These are phyloP conservation scores for Cytospora chrysosperma DNA, from an alignment of 2,329 filamentous ascomycete species.

Conservation along the genomic window DNA sequence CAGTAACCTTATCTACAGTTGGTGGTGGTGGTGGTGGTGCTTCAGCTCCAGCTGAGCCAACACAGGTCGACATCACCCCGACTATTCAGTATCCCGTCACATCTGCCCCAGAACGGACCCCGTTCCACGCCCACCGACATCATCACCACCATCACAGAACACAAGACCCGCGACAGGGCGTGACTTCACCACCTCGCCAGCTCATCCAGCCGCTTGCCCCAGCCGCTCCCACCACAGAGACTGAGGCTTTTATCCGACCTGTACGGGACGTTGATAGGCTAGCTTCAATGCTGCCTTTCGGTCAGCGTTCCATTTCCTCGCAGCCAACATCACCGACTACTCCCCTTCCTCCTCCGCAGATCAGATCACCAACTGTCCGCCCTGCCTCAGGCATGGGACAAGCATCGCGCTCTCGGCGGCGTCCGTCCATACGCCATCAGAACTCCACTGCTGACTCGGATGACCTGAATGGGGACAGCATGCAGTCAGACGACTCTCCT, in stretches of 20 bases:
- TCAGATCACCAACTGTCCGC: slow-evolving; percentile 55
- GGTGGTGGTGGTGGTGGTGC: slow-evolving; percentile 43
- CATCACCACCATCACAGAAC: slow-evolving; percentile 48
- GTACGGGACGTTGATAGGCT: slow-evolving; percentile 80
- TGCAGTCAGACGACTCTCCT: slow-evolving; percentile 73
- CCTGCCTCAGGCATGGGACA: slow-evolving; percentile 53
- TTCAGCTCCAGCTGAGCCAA: slow-evolving; percentile 43
- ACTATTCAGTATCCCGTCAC: slow-evolving; percentile 63
- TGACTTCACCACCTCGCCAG: slow-evolving; percentile 50
- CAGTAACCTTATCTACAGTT: slow-evolving; percentile 41
- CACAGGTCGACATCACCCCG: slow-evolving; percentile 55
- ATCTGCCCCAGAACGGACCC: slow-evolving; percentile 69
- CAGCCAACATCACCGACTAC: slow-evolving; percentile 91
- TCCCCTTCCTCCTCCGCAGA: slow-evolving; percentile 68
- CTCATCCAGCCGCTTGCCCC: slow-evolving; percentile 66
- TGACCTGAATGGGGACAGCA: slow-evolving; percentile 81
- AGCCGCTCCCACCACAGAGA: slow-evolving; percentile 65
- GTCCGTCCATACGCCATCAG: slow-evolving; percentile 87
- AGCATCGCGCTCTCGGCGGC: slow-evolving; percentile 58
- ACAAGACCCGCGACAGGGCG: slow-evolving; percentile 50
- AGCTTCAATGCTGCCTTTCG: slow-evolving; percentile 74
- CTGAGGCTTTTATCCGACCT: slow-evolving; percentile 75
- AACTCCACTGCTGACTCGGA: slow-evolving; percentile 87
- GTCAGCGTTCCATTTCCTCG: slow-evolving; percentile 70
- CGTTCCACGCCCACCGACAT: slow-evolving; percentile 41